These are phyloP conservation scores for Nymphaea colorata DNA, from an alignment of 164 flowering plant genomes.

Conservation along the genomic window DNA sequence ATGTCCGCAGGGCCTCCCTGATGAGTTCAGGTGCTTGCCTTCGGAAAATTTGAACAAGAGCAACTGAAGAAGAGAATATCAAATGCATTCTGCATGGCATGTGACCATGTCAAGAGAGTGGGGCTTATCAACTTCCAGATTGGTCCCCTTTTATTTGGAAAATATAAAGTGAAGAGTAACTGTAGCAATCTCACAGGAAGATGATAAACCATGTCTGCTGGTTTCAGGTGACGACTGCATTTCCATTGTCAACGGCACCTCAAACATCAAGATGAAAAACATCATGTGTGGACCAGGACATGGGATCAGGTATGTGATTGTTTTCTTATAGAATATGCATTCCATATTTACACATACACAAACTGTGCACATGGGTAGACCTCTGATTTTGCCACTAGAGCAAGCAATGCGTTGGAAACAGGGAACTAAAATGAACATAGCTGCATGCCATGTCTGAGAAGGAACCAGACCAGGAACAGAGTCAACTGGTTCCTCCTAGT, in stretches of 20 bases:
- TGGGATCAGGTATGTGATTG: slow-evolving; percentile 62
- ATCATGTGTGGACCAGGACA: slow-evolving; percentile 85
- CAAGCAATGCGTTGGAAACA: not conserved
- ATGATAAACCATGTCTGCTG: not conserved
- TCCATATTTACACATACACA: not conserved
- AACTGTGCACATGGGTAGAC: not conserved
- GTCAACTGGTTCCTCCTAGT: not conserved
- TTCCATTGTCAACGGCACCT: slow-evolving; percentile 76
- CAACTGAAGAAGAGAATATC: no score
- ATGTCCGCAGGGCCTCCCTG: no score
- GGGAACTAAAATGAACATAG: not conserved
- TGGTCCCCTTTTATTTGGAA: no score
- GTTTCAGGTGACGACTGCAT: slow-evolving; percentile 74
- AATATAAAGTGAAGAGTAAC: no score
- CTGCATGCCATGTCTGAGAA: no score
- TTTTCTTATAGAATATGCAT: not conserved
- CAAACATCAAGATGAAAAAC: slow-evolving; percentile 70
- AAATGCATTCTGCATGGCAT: no score
- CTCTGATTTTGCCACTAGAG: not conserved
- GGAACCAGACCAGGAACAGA: no score
- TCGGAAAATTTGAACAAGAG: no score
- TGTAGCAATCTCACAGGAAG: no score
- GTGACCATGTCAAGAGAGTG: no score
- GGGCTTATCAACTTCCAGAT: no score
- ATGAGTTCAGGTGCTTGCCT: no score